Percentiles rank a stretch among this genome's conserved stretches.
Evolutionary conservation across 805 yeast species (phyloP).

Genomic region (Hanseniaspora singularis): DNA sequence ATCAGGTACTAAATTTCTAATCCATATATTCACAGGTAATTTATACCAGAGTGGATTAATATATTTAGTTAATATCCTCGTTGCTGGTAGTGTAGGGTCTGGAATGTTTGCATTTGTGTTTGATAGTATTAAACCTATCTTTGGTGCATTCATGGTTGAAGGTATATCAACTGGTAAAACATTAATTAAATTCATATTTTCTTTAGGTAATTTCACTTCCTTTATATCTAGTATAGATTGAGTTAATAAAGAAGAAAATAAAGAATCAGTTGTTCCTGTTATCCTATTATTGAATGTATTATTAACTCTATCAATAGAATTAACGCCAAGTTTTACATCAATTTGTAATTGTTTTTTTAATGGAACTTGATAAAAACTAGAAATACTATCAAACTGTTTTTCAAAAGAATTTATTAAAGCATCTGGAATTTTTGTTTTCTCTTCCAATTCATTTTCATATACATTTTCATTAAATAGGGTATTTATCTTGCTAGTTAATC

Average conservation of each 20-base stretch:
- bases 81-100: slow-evolving; percentile 39
- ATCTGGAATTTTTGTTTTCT: slow-evolving; percentile 20
- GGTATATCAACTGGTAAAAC: slow-evolving; percentile 45
- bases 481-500: slow-evolving; percentile 32
- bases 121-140: slow-evolving; percentile 38
- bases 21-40: slow-evolving; percentile 55
- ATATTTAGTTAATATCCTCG: slow-evolving; percentile 43
- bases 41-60: slow-evolving; percentile 55
- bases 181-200: slow-evolving; percentile 48
- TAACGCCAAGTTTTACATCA: slow-evolving; percentile 32
- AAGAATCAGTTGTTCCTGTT: too few species aligned
- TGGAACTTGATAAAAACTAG: slow-evolving; percentile 38
- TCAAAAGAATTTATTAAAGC: slow-evolving; percentile 35
- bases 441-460: slow-evolving; percentile 17
- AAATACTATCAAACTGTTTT: slow-evolving; percentile 50
- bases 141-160: slow-evolving; percentile 30
- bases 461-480: slow-evolving; percentile 28
- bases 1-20: slow-evolving; percentile 38
- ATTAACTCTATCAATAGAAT: neutral
- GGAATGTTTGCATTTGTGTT: slow-evolving; percentile 33
- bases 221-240: slow-evolving; percentile 69
- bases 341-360: slow-evolving; percentile 57
- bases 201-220: slow-evolving; percentile 53
- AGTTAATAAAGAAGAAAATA: slow-evolving; percentile 61
- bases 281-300: slow-evolving; percentile 27